These are phyloP conservation scores for Trichoderma semiorbis DNA, from an alignment of 2,329 filamentous ascomycete species.

Conservation along the genomic window DNA sequence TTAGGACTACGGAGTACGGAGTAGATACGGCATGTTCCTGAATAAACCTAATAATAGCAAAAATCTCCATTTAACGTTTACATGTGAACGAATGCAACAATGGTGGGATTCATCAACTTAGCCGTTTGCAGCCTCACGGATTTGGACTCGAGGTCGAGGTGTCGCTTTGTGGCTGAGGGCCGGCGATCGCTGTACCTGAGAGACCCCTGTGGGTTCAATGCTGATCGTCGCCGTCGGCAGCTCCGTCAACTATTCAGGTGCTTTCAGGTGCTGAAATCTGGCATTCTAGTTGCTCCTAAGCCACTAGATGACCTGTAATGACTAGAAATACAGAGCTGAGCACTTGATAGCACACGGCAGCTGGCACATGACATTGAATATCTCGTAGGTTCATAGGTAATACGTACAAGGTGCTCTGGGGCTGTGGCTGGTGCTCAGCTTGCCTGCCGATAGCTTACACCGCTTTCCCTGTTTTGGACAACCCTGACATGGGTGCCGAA, in stretches of 20 bases:
- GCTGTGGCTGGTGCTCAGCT: not conserved
- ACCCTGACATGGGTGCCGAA: not conserved
- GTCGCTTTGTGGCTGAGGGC: not conserved
- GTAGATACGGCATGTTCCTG: not conserved
- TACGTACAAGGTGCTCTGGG: not conserved
- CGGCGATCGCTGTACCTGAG: not conserved
- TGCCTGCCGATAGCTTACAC: not conserved
- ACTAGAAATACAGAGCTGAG: not conserved
- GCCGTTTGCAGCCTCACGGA: not conserved
- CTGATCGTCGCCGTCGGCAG: not conserved
- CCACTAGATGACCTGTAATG: not conserved
- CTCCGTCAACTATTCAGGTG: not conserved
- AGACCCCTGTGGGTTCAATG: not conserved
- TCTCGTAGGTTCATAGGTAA: too few relatives aligned
- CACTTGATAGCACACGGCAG: not conserved
- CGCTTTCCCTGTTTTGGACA: slow-evolving; percentile 12
- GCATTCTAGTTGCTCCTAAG: not conserved
- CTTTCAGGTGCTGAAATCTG: not conserved
- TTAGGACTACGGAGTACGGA: not conserved
- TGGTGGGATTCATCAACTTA: not conserved
- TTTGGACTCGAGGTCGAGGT: not conserved
- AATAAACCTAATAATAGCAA: not conserved
- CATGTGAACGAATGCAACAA: not conserved
- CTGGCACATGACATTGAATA: not conserved
- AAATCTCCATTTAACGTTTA: not conserved